These are phyloP conservation scores for Aspergillus quadrilineatus DNA, from an alignment of 2,329 filamentous ascomycete species.

Conservation along the genomic window DNA sequence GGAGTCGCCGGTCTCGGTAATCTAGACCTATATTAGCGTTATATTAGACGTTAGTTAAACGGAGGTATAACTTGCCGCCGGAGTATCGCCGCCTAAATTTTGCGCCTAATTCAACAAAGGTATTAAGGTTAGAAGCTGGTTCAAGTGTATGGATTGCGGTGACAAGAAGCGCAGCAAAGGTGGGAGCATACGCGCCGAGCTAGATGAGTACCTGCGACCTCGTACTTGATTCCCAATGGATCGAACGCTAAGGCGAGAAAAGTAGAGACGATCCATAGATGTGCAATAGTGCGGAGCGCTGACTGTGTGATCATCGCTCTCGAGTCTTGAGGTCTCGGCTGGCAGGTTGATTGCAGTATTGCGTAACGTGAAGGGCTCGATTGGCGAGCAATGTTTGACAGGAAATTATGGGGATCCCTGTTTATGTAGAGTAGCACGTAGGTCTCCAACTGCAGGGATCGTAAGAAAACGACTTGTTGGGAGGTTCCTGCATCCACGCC, in stretches of 20 bases:
- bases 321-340: neutral
- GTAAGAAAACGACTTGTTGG: neutral
- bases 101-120: constrained; percentile 6
- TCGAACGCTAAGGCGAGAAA: constrained; percentile 4
- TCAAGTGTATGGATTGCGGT: neutral
- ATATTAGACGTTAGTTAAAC: neutral
- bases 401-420: neutral
- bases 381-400: neutral
- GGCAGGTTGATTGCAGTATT: neutral
- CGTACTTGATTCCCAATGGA: constrained; percentile 5
- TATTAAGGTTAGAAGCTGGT: neutral
- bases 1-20: constrained; percentile 20
- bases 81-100: constrained; percentile 11
- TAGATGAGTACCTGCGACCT: neutral
- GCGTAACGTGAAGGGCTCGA: neutral
- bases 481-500: neutral
- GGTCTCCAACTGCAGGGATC: neutral
- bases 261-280: neutral
- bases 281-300: neutral
- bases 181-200: constrained; percentile 2
- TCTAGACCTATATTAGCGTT: constrained; percentile 8
- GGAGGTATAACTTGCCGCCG: constrained; percentile 10
- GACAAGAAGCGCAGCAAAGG: neutral
- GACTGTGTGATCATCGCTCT: neutral
- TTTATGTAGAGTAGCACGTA: neutral